Percentiles rank a stretch among this genome's conserved stretches.
Conservation (phyloP, 225 moss, liverwort and hornwort genomes). For the Sphagnum contortum region DNA sequence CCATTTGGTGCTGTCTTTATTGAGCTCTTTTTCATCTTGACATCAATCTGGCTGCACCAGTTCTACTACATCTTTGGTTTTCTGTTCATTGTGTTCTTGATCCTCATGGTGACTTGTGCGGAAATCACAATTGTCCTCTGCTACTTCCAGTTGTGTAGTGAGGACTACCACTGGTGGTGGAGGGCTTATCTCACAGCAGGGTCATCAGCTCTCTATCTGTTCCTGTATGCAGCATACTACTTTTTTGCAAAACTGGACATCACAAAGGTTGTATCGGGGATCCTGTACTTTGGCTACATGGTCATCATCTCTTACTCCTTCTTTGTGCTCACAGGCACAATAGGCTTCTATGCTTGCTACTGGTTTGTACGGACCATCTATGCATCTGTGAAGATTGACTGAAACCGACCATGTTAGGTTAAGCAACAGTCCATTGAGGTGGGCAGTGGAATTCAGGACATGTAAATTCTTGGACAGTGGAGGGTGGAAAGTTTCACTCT, state of each 20-base stretch:
- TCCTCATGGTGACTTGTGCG: conserved; percentile 84
- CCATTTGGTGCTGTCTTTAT: conserved; percentile 95
- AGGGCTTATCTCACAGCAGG: conserved; percentile 87
- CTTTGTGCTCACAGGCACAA: conserved; percentile 90
- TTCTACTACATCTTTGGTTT: conserved; percentile 96
- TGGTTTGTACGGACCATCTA: conserved; percentile 98
- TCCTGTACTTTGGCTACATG: conserved; percentile 96
- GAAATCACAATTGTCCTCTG: conserved; percentile 93
- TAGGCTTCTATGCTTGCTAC: conserved; percentile 96
- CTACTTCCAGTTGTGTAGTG: conserved; percentile 97
- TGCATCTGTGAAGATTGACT: conserved; percentile 92
- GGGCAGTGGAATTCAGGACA: too few relatives aligned
- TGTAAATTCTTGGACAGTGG: too few relatives aligned
- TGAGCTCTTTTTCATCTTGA: conserved; percentile 90
- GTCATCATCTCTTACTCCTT: conserved; percentile 91
- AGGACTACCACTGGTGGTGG: conserved; percentile 99
- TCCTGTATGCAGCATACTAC: conserved; percentile 77
- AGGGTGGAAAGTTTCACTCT: too few relatives aligned
- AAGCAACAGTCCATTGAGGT: too few relatives aligned
- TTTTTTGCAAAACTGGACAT: conserved; percentile 88
- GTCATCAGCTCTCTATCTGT: conserved; percentile 82
- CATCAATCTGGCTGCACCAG: conserved; percentile 93
- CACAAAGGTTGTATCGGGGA: conserved; percentile 76
- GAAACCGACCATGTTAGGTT: neutral
- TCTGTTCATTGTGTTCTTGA: conserved; percentile 81